Evolutionary conservation across 106 monocot species (phyloP).

Genomic region (Allium fistulosum): DNA sequence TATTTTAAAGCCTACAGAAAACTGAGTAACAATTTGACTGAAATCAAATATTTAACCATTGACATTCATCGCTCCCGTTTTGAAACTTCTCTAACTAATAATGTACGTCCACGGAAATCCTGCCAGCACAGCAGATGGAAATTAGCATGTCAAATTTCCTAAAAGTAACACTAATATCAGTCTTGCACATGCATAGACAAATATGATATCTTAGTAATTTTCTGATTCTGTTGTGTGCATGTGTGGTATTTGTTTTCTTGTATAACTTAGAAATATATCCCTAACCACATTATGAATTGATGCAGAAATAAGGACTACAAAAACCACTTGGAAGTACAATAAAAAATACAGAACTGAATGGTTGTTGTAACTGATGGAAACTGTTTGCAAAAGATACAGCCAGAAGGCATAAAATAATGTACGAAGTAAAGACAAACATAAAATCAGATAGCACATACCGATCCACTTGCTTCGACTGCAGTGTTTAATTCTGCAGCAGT

Average conservation of each 20-base stretch:
- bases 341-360: background rate
- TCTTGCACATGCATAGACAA: background rate
- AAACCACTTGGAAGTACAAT: no score
- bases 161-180: background rate
- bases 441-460: slow-evolving; percentile 19
- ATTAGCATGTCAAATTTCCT: background rate
- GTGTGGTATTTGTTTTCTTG: no score
- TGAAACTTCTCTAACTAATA: slow-evolving; percentile 40
- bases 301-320: no score
- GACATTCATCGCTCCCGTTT: slow-evolving; percentile 8
- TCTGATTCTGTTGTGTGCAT: background rate
- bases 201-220: background rate
- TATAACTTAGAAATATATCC: no score
- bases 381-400: background rate
- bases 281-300: no score
- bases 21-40: no score
- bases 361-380: background rate
- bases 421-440: background rate
- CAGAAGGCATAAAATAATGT: background rate
- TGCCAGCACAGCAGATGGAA: background rate
- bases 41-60: background rate
- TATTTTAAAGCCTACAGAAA: no score
- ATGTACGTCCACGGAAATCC: slow-evolving; percentile 49
- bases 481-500: slow-evolving; percentile 45
- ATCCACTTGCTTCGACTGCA: slow-evolving; percentile 40